Percentiles rank a stretch among this genome's conserved stretches.
phyloP scores from a whole-genome alignment of 2,329 filamentous ascomycete species.

The Purpureocillium lavendulum region DNA sequence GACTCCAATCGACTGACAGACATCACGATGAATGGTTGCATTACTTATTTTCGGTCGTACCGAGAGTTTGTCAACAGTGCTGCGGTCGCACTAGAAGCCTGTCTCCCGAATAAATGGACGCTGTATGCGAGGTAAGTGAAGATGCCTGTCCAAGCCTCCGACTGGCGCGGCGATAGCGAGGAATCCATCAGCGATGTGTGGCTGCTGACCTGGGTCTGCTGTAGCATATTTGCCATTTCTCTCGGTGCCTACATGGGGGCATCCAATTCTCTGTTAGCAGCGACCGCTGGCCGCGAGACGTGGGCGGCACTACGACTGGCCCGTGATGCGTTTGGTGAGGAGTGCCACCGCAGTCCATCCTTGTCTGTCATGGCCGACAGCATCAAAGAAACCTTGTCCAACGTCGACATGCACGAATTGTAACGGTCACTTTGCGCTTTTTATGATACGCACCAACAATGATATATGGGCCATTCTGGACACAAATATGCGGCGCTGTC shows the following conservation, averaged over 20 bases:
- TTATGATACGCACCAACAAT: too few relatives aligned
- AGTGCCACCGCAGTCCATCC: slow-evolving; percentile 2
- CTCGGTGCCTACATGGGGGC: slow-evolving; percentile 3
- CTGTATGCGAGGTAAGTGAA: slow-evolving; percentile 4
- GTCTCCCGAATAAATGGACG: slow-evolving; percentile 5
- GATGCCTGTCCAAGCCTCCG: too few relatives aligned
- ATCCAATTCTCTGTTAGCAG: neutral
- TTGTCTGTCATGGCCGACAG: slow-evolving; percentile 3
- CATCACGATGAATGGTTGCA: slow-evolving; percentile 1
- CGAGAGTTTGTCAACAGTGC: slow-evolving; percentile 4
- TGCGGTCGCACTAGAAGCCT: neutral
- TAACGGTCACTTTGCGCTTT: too few relatives aligned
- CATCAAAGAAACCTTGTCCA: neutral
- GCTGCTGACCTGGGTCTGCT: neutral
- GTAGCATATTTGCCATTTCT: slow-evolving; percentile 3
- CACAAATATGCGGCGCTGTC: too few relatives aligned
- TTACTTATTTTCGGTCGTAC: slow-evolving; percentile 2
- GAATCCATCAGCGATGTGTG: too few relatives aligned
- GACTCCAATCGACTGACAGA: slow-evolving; percentile 2
- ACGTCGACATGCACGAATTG: too few relatives aligned
- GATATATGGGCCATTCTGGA: too few relatives aligned
- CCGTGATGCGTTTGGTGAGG: slow-evolving; percentile 2
- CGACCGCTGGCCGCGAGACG: slow-evolving; percentile 1
- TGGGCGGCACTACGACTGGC: slow-evolving; percentile 2
- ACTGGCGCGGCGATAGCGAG: too few relatives aligned